phyloP scores from a whole-genome alignment of 1,284 basidiomycete genomes.

The Puccinia horiana region DNA sequence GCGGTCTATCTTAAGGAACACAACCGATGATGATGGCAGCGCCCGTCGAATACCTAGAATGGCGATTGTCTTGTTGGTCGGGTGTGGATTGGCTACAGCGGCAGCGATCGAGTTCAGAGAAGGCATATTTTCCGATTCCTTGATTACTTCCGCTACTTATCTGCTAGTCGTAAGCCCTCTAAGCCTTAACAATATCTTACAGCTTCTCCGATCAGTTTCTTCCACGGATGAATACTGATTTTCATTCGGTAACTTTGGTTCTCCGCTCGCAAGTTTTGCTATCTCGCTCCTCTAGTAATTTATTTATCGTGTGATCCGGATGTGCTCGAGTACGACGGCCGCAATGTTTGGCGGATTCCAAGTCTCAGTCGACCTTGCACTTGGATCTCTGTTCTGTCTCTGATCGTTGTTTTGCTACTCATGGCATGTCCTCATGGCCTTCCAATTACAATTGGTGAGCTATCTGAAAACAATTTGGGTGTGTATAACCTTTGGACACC shows the following conservation, averaged over 20 bases:
- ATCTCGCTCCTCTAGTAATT: conserved; percentile 31
- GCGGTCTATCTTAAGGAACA: background rate
- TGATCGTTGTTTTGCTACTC: conserved; percentile 27
- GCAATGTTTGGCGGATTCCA: conserved; percentile 42
- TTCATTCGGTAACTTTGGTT: background rate
- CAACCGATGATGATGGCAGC: background rate
- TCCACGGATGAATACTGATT: background rate
- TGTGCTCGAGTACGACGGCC: conserved; percentile 45
- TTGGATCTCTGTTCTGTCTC: conserved; percentile 29
- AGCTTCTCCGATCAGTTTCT: background rate
- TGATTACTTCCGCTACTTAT: conserved; percentile 44
- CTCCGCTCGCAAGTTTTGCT: conserved; percentile 24
- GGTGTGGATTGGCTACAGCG: conserved; percentile 14
- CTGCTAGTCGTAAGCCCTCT: conserved; percentile 26
- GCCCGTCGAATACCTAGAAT: conserved; percentile 37
- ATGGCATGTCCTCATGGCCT: conserved; percentile 45
- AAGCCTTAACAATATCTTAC: background rate
- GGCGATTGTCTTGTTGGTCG: conserved; percentile 37
- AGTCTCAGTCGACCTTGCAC: conserved; percentile 37
- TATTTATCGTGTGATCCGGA: conserved; percentile 46
- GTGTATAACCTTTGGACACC: background rate
- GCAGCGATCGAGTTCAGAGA: conserved; percentile 30
- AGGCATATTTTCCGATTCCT: conserved; percentile 40
- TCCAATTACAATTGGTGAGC: conserved; percentile 40
- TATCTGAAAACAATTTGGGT: background rate